These are phyloP conservation scores for Beauveria brongniartii DNA, from an alignment of 2,329 filamentous ascomycete species.

Conservation along the genomic window DNA sequence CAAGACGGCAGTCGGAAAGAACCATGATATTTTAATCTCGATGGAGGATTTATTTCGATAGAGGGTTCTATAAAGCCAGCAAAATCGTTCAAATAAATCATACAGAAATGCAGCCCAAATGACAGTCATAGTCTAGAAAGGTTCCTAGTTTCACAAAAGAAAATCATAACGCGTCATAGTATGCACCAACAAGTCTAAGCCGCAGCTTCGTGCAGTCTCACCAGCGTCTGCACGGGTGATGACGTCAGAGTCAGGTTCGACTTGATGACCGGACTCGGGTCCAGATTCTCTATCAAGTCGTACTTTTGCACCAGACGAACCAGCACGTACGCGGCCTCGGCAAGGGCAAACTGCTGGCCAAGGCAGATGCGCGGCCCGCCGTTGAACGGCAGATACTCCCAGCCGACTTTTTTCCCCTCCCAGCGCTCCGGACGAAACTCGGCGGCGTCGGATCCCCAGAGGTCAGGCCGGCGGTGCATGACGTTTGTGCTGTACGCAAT, in stretches of 20 bases:
- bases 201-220: constrained; percentile 2
- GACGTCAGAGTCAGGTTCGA: background rate
- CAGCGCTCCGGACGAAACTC: constrained; percentile 31
- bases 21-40: too few relatives aligned
- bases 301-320: constrained; percentile 55
- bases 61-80: too few relatives aligned
- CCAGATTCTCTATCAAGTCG: background rate
- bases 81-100: too few relatives aligned
- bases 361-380: constrained; percentile 47
- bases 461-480: constrained; percentile 26
- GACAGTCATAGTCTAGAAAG: background rate
- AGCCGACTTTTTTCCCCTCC: constrained; percentile 22
- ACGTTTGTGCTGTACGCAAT: constrained; percentile 17
- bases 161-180: background rate
- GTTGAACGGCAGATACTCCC: constrained; percentile 29
- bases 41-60: too few relatives aligned
- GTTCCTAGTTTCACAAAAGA: background rate
- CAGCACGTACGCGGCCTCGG: constrained; percentile 61
- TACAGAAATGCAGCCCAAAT: background rate
- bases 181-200: background rate
- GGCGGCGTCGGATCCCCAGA: constrained; percentile 28
- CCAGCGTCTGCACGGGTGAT: background rate
- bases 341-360: constrained; percentile 66
- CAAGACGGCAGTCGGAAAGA: too few relatives aligned
- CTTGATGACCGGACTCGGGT: background rate